Evolutionary conservation across 768 basidiomycete genomes (phyloP).

Genomic region (Phlebiopsis flavidoalba): DNA sequence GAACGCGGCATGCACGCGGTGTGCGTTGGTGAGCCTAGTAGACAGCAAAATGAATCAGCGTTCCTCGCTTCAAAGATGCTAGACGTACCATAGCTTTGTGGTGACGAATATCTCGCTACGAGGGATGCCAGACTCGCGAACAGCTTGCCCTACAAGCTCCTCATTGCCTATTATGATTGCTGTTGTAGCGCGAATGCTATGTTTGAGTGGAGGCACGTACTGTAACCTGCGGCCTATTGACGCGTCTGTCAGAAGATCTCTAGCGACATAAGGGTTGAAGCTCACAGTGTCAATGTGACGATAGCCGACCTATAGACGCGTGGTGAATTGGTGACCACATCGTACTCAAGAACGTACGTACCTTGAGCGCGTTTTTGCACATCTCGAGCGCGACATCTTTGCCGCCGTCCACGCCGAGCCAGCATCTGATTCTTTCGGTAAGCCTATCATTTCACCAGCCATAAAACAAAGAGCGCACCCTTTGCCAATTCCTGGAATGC

Average conservation of each 20-base stretch:
- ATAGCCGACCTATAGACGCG: slow-evolving; percentile 1
- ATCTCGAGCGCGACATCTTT: slow-evolving; percentile 1
- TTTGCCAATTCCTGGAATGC: not conserved
- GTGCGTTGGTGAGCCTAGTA: slow-evolving; percentile 9
- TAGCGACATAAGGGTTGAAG: too few species aligned
- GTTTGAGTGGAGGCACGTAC: not conserved
- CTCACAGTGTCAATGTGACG: slow-evolving; percentile 11
- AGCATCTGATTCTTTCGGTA: not conserved
- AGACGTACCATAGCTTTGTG: slow-evolving; percentile 40
- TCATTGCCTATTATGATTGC: slow-evolving; percentile 44
- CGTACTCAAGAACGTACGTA: not conserved
- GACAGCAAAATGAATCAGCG: not conserved
- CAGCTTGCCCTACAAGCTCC: slow-evolving; percentile 38
- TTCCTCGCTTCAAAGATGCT: not conserved
- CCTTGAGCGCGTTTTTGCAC: slow-evolving; percentile 7
- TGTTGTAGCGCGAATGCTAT: not conserved
- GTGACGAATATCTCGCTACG: slow-evolving; percentile 43
- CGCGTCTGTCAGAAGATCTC: not conserved
- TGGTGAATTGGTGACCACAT: not conserved
- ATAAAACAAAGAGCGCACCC: not conserved
- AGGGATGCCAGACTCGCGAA: slow-evolving; percentile 41
- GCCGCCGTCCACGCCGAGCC: slow-evolving; percentile 7
- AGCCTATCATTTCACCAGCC: not conserved
- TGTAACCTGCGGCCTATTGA: slow-evolving; percentile 1
- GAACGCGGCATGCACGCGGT: slow-evolving; percentile 25